These are phyloP conservation scores for Akanthomyces muscarius DNA, from an alignment of 2,329 filamentous ascomycete species.

Conservation along the genomic window DNA sequence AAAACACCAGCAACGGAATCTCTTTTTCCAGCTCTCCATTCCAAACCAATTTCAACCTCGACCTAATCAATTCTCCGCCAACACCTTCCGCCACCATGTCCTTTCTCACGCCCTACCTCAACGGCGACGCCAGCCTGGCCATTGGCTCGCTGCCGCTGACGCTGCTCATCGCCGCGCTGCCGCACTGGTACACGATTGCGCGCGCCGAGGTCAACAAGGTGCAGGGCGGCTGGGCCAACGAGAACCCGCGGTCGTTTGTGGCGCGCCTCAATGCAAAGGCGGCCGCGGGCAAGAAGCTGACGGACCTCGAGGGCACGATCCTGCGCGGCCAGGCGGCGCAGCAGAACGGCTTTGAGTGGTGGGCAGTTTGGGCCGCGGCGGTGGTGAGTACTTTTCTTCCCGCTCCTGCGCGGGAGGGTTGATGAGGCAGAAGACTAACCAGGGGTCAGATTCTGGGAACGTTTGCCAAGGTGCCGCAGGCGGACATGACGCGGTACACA, in stretches of 20 bases:
- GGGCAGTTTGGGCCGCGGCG: slow-evolving; percentile 16
- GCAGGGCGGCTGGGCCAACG: slow-evolving; percentile 18
- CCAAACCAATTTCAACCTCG: background rate
- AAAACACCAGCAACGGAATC: background rate
- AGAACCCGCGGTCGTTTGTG: slow-evolving; percentile 18
- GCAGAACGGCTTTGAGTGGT: slow-evolving; percentile 19
- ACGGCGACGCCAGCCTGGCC: slow-evolving; percentile 16
- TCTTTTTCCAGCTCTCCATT: background rate
- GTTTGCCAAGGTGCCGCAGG: slow-evolving; percentile 16
- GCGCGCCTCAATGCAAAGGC: slow-evolving; percentile 18
- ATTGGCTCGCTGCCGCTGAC: slow-evolving; percentile 18
- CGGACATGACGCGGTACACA: slow-evolving; percentile 14
- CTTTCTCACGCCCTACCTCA: slow-evolving; percentile 9
- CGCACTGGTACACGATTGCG: slow-evolving; percentile 19
- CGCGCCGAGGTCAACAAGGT: slow-evolving; percentile 18
- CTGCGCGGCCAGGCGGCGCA: slow-evolving; percentile 18
- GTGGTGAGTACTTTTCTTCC: background rate
- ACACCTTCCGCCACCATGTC: background rate
- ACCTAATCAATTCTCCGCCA: background rate
- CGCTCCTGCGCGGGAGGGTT: background rate
- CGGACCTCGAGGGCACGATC: slow-evolving; percentile 15
- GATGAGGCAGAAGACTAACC: background rate
- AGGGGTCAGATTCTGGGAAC: slow-evolving; percentile 11
- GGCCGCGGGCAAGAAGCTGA: slow-evolving; percentile 16
- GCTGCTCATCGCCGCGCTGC: slow-evolving; percentile 16